These are phyloP conservation scores for Cryptosporidium meleagridis DNA, from an alignment of 169 alveolate genomes.

Conservation along the genomic window DNA sequence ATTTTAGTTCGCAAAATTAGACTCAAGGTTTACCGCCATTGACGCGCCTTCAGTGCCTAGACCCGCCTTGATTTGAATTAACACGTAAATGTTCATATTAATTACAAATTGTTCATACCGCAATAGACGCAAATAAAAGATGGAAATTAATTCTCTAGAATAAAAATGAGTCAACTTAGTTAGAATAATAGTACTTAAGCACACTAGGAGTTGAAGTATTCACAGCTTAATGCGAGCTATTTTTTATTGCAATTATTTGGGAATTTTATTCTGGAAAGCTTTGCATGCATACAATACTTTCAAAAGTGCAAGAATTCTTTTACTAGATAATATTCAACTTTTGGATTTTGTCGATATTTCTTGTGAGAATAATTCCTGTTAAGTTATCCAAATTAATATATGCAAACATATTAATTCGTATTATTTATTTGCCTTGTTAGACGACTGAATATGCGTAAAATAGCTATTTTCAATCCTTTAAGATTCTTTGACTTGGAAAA, in stretches of 20 bases:
- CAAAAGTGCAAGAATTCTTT: background rate
- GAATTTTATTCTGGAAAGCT: background rate
- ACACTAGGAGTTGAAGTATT: background rate
- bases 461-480: constrained; percentile 17
- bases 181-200: background rate
- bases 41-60: background rate
- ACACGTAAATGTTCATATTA: constrained; percentile 16
- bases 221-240: background rate
- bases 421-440: background rate
- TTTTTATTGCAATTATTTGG: background rate
- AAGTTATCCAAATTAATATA: background rate
- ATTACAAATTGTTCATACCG: constrained; percentile 3
- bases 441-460: background rate
- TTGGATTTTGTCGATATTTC: background rate
- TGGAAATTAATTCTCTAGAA: background rate
- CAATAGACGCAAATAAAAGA: constrained; percentile 31
- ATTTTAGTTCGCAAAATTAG: constrained; percentile 62
- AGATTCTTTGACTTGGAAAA: constrained; percentile 7
- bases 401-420: background rate
- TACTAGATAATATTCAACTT: background rate
- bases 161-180: background rate
- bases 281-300: background rate
- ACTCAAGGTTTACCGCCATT: constrained; percentile 30
- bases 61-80: constrained; percentile 32
- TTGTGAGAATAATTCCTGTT: background rate